Conservation (phyloP, 2,329 filamentous ascomycete species). For the Diplodia mutila region DNA sequence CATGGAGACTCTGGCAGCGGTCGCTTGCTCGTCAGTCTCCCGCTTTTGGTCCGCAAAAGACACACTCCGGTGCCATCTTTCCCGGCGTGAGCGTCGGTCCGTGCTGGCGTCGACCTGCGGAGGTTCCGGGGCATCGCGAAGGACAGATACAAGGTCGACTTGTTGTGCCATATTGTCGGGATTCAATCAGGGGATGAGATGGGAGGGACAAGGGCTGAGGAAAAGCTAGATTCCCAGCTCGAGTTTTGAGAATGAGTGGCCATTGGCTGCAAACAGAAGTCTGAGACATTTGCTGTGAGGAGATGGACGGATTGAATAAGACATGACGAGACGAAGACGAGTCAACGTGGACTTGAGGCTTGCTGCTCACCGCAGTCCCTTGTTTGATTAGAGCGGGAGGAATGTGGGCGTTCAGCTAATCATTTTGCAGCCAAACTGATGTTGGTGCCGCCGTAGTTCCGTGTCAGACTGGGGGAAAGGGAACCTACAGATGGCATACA, state of each 20-base stretch:
- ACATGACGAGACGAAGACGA: background rate
- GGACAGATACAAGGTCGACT: background rate
- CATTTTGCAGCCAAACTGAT: no score
- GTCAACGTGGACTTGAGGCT: background rate
- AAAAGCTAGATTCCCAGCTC: background rate
- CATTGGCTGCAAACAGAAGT: conserved; percentile 14
- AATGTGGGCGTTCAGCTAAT: background rate
- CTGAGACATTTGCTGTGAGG: background rate
- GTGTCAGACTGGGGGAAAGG: no score
- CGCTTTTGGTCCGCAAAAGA: background rate
- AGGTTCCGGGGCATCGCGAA: background rate
- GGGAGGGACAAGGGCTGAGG: background rate
- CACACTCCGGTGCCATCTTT: background rate
- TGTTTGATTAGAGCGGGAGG: background rate
- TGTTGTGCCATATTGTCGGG: background rate
- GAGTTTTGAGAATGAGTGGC: background rate
- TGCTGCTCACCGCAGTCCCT: background rate
- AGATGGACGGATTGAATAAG: background rate
- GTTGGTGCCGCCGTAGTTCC: no score
- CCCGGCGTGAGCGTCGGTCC: background rate
- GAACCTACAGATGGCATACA: no score
- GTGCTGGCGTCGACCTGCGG: background rate
- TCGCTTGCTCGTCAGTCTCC: background rate
- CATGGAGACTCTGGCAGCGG: background rate
- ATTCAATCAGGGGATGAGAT: background rate